A percentile compares a stretch with the other conserved stretches of the same genome.
phyloP scores from a whole-genome alignment of 2,329 filamentous ascomycete species.

The Epichloe hybrida region DNA sequence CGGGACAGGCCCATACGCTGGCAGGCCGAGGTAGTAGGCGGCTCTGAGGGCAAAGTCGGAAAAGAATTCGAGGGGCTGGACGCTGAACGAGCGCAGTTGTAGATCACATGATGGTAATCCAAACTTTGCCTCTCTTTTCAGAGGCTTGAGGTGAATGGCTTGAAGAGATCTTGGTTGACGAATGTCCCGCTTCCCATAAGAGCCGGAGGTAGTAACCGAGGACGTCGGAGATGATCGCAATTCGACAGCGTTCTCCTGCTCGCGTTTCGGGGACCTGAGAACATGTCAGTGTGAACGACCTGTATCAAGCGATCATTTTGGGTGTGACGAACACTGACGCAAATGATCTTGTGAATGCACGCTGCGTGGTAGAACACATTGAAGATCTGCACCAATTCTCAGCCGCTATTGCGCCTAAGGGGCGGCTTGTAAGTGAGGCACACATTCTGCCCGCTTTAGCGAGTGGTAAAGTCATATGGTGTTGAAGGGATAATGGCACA shows the following conservation, averaged over 20 bases:
- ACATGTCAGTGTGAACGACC: neutral
- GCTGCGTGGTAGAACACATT: neutral
- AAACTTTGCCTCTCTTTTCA: slow-evolving; percentile 60
- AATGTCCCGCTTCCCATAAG: slow-evolving; percentile 6
- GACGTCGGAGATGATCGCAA: neutral
- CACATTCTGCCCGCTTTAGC: neutral
- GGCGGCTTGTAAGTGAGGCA: neutral
- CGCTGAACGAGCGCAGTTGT: slow-evolving; percentile 80
- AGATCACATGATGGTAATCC: slow-evolving; percentile 81
- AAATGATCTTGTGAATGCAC: neutral
- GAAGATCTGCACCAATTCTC: neutral
- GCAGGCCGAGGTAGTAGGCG: slow-evolving; percentile 83
- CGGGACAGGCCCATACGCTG: slow-evolving; percentile 73
- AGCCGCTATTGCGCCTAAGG: neutral
- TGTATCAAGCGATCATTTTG: neutral
- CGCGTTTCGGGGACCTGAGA: neutral
- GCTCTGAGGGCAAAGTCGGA: slow-evolving; percentile 87
- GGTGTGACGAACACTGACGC: neutral
- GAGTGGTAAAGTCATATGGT: no score
- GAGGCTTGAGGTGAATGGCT: slow-evolving; percentile 72
- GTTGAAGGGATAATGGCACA: no score
- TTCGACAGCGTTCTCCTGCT: neutral
- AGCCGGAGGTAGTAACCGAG: neutral
- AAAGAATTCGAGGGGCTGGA: slow-evolving; percentile 87
- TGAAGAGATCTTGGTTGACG: slow-evolving; percentile 70